phyloP scores from a whole-genome alignment of 306 rosid species.

The Cotoneaster glaucophyllus region DNA sequence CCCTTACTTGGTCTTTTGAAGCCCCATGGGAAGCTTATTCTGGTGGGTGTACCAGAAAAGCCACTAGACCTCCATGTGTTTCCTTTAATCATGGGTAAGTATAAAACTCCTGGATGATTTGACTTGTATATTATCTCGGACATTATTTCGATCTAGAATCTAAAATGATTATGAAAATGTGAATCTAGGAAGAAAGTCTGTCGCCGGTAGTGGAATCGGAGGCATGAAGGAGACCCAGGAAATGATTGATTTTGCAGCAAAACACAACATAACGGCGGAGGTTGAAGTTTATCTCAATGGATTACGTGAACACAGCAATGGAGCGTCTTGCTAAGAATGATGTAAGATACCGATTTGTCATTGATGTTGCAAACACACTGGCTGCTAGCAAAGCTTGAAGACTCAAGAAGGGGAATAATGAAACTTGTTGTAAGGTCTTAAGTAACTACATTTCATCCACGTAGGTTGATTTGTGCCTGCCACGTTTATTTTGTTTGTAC shows the following conservation, averaged over 20 bases:
- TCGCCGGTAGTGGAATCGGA: slow-evolving; percentile 37
- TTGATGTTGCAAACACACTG: slow-evolving; percentile 24
- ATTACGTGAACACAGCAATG: slow-evolving; percentile 45
- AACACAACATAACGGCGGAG: slow-evolving; percentile 38
- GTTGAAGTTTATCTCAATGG: slow-evolving; percentile 38
- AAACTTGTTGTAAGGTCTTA: not conserved
- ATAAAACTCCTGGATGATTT: not conserved
- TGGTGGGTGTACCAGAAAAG: slow-evolving; percentile 37
- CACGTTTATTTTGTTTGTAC: not conserved
- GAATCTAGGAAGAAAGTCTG: slow-evolving; percentile 29
- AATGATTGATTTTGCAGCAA: slow-evolving; percentile 50
- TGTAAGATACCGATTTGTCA: slow-evolving; percentile 51
- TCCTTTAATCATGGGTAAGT: slow-evolving; percentile 13
- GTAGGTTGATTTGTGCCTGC: not conserved
- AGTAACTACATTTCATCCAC: not conserved
- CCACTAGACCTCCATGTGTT: slow-evolving; percentile 21
- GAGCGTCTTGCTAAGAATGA: slow-evolving; percentile 38
- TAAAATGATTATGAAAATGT: not conserved
- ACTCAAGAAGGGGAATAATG: not conserved
- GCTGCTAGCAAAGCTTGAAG: not conserved
- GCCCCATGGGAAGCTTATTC: slow-evolving; percentile 37
- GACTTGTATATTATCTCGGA: not conserved
- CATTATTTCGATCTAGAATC: not conserved
- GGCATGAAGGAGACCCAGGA: slow-evolving; percentile 27
- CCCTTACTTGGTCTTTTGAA: slow-evolving; percentile 38